phyloP scores from a whole-genome alignment of 2,329 filamentous ascomycete genomes.

The Macroventuria anomochaeta region DNA sequence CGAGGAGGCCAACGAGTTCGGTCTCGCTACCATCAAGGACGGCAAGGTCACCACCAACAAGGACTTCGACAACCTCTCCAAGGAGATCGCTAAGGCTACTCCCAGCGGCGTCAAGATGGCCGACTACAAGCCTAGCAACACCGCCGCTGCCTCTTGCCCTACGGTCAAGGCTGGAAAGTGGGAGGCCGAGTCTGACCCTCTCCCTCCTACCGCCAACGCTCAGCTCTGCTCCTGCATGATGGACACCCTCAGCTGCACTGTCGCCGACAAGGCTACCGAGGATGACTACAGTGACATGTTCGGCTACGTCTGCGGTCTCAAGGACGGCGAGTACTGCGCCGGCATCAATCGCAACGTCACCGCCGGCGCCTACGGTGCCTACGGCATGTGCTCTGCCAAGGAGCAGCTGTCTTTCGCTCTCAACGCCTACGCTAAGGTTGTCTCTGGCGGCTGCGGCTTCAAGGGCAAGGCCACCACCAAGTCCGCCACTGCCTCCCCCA shows the following conservation, averaged over 20 bases:
- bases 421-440: constrained; percentile 66
- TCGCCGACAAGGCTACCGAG: constrained; percentile 61
- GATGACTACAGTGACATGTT: constrained; percentile 74
- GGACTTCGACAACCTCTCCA: constrained; percentile 65
- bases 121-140: constrained; percentile 77
- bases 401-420: constrained; percentile 77
- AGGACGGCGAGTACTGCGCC: constrained; percentile 62
- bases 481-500: constrained; percentile 54
- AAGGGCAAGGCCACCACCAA: constrained; percentile 67
- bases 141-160: constrained; percentile 73
- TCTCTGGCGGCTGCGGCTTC: constrained; percentile 72
- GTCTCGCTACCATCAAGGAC: constrained; percentile 70
- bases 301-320: constrained; percentile 70
- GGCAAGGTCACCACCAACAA: constrained; percentile 68
- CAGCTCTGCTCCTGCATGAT: constrained; percentile 87
- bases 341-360: constrained; percentile 73
- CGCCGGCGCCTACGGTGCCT: constrained; percentile 74
- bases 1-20: constrained; percentile 88
- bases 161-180: constrained; percentile 65
- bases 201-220: constrained; percentile 83
- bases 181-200: constrained; percentile 68
- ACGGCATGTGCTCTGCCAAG: constrained; percentile 75
- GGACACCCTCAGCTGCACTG: constrained; percentile 72
- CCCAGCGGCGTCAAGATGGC: constrained; percentile 70
- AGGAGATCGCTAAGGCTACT: constrained; percentile 70